Percentiles rank a stretch among this genome's conserved stretches.
Conservation (phyloP, 163 green algal species). For the Coccomyxa subellipsoidea region DNA sequence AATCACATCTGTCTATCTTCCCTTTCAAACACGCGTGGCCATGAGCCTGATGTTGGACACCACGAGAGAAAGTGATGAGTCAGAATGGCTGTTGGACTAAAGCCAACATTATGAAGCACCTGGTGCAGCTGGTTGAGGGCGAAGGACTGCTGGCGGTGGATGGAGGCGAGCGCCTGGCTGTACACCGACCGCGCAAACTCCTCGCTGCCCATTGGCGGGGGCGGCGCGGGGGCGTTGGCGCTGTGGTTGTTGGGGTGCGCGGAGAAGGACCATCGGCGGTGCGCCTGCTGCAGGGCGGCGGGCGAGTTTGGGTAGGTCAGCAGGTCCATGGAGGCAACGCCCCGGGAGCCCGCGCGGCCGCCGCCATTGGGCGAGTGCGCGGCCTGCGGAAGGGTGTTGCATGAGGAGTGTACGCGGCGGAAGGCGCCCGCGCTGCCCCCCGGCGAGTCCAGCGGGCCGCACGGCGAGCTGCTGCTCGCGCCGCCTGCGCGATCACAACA, state of each 20-base stretch:
- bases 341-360: neutral
- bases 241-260: neutral
- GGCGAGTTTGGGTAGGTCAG: neutral
- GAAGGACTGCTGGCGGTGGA: neutral
- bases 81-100: no score
- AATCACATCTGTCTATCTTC: no score
- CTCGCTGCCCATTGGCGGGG: neutral
- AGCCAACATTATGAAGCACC: no score
- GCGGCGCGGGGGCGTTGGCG: neutral
- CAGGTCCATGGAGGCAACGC: neutral
- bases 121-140: slow-evolving; percentile 7
- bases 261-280: neutral
- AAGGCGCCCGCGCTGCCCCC: neutral
- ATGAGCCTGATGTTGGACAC: no score
- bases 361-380: neutral
- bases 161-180: neutral
- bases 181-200: neutral
- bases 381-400: neutral
- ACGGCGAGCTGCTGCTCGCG: neutral
- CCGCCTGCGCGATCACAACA: neutral
- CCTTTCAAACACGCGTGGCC: no score
- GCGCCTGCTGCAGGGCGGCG: neutral
- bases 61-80: no score
- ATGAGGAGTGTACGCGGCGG: neutral
- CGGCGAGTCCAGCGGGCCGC: neutral